A percentile compares a stretch with the other conserved stretches of the same genome.
These are phyloP conservation scores for Piper betle DNA, from an alignment of 164 flowering plant species.

Conservation along the genomic window DNA sequence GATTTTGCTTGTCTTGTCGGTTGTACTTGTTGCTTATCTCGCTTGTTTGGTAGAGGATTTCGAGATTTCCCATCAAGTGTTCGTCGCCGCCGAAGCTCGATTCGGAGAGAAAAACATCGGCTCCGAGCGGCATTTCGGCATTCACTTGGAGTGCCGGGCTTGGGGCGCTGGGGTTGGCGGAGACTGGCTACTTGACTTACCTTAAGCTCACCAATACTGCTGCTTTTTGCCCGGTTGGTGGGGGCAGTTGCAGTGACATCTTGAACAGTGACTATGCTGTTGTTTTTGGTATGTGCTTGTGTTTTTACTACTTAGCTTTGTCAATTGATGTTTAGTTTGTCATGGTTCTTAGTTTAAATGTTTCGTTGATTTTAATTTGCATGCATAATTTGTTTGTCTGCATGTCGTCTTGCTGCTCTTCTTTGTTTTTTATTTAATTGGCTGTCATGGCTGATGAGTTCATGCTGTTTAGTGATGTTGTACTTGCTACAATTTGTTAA, in stretches of 20 bases:
- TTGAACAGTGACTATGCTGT: constrained; percentile 75
- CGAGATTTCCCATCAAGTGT: constrained; percentile 28
- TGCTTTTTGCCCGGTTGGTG: constrained; percentile 76
- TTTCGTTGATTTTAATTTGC: background rate
- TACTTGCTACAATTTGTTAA: too few relatives aligned
- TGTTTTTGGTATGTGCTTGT: constrained; percentile 47
- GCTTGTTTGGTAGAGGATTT: constrained; percentile 11
- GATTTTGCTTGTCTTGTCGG: background rate
- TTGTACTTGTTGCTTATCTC: background rate
- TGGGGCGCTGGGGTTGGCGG: constrained; percentile 65
- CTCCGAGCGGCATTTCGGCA: constrained; percentile 23
- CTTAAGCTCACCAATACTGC: constrained; percentile 62
- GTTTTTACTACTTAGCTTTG: background rate
- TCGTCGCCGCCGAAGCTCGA: constrained; percentile 10
- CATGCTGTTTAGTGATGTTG: too few relatives aligned
- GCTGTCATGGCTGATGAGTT: background rate
- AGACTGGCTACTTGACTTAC: constrained; percentile 75
- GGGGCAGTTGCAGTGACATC: constrained; percentile 58
- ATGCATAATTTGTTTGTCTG: background rate
- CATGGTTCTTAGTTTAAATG: background rate
- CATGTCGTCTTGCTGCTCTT: background rate
- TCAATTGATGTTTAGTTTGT: background rate
- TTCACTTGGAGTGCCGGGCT: constrained; percentile 59
- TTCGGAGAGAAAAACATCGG: constrained; percentile 10
- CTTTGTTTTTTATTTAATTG: too few relatives aligned